Conservation (phyloP, 495 filamentous ascomycete genomes). For the Hypoxylon rickii region DNA sequence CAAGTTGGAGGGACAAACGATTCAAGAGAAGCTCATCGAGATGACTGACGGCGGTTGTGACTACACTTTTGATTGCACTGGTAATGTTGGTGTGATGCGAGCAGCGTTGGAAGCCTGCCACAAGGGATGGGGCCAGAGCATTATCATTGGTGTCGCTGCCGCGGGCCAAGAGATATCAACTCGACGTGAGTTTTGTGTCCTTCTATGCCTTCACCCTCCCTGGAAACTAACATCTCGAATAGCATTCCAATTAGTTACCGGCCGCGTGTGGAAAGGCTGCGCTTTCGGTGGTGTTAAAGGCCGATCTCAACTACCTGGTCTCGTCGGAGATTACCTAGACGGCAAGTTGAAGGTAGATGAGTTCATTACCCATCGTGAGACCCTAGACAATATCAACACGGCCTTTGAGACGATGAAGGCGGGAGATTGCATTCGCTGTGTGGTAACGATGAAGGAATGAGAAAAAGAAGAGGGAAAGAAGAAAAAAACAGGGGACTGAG, state of each 20-base stretch:
- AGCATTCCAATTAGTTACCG: conserved; percentile 99
- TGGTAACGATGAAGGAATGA: conserved; percentile 60
- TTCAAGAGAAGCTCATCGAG: conserved; percentile 90
- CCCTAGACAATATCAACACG: conserved; percentile 76
- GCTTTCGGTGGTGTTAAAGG: conserved; percentile 99
- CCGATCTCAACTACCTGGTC: conserved; percentile 83
- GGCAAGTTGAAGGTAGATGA: conserved; percentile 97
- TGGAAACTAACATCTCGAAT: conserved; percentile 31
- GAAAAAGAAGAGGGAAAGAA: conserved; percentile 24
- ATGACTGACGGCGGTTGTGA: conserved; percentile 99
- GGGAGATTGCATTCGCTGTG: conserved; percentile 94
- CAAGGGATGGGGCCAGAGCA: conserved; percentile 98
- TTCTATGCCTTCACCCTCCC: not conserved
- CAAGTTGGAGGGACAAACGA: conserved; percentile 73
- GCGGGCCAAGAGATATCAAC: conserved; percentile 97
- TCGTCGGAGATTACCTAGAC: conserved; percentile 87
- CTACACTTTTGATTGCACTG: conserved; percentile 99
- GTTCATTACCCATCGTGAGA: conserved; percentile 97
- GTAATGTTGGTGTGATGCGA: conserved; percentile 95
- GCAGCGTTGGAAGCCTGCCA: conserved; percentile 96
- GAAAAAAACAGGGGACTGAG: not conserved
- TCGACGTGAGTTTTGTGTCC: conserved; percentile 70
- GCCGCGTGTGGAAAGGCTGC: conserved; percentile 96
- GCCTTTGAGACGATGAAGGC: conserved; percentile 94
- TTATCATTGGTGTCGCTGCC: conserved; percentile 96